phyloP scores from a whole-genome alignment of 257 asterid genomes.

The Anisodus tanguticus region DNA sequence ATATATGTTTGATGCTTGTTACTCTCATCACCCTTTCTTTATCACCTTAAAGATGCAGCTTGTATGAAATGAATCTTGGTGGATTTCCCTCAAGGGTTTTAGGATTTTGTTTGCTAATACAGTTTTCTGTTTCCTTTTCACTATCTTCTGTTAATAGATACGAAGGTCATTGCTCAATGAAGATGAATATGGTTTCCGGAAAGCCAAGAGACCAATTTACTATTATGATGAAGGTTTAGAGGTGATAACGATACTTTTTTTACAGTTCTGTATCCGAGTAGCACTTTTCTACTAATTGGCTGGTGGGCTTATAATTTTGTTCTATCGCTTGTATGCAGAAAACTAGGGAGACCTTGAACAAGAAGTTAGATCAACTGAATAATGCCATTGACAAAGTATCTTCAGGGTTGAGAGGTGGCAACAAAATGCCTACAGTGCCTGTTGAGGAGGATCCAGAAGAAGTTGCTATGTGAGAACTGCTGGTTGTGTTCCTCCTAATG shows the following conservation, averaged over 20 bases:
- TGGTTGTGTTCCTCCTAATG: constrained; percentile 4
- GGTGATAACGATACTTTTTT: constrained; percentile 43
- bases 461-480: constrained; percentile 38
- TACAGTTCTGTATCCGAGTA: background rate
- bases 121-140: constrained; percentile 19
- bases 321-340: constrained; percentile 51
- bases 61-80: background rate
- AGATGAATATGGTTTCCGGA: constrained; percentile 78
- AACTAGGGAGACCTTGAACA: constrained; percentile 74
- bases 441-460: constrained; percentile 69
- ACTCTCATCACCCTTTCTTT: background rate
- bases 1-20: background rate
- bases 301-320: background rate
- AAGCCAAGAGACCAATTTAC: constrained; percentile 74
- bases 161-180: constrained; percentile 77
- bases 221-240: constrained; percentile 75
- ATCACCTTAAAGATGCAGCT: background rate
- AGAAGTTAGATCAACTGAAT: constrained; percentile 78
- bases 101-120: constrained; percentile 20
- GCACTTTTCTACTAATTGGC: background rate
- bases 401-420: constrained; percentile 83
- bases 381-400: constrained; percentile 87
- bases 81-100: background rate
- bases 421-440: constrained; percentile 58
- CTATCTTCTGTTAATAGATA: constrained; percentile 51